Conservation (phyloP, 257 asterid genomes). For the Paulownia fortunei region DNA sequence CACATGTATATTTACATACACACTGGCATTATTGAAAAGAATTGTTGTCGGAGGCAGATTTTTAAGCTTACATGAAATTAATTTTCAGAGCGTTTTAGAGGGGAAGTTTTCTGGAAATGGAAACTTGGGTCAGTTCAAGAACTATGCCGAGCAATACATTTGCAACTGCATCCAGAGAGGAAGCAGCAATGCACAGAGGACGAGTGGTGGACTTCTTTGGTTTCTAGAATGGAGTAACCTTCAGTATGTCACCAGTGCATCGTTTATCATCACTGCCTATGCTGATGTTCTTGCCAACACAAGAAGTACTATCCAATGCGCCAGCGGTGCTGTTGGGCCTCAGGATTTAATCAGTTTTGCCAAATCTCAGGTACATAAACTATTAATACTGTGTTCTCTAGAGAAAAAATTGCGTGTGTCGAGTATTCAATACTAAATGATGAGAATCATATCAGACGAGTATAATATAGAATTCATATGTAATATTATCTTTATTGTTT, state of each 20-base stretch:
- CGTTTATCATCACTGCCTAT: constrained; percentile 46
- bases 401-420: too few species aligned
- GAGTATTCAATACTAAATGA: too few species aligned
- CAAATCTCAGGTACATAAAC: constrained; percentile 49
- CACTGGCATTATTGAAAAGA: too few species aligned
- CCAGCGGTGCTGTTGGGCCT: constrained; percentile 35
- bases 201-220: constrained; percentile 56
- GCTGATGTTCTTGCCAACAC: constrained; percentile 42
- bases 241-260: constrained; percentile 59
- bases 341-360: constrained; percentile 37
- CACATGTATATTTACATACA: too few species aligned
- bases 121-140: constrained; percentile 38
- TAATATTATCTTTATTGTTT: too few species aligned
- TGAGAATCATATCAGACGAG: too few species aligned
- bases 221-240: constrained; percentile 54
- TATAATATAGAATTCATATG: too few species aligned
- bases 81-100: constrained; percentile 42
- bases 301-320: constrained; percentile 37
- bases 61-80: background rate
- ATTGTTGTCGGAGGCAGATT: background rate
- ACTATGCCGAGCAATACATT: constrained; percentile 48
- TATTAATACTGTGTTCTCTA: too few species aligned
- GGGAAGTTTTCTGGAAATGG: constrained; percentile 29
- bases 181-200: constrained; percentile 35
- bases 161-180: constrained; percentile 66